These are phyloP conservation scores for Aspergillus arachidicola DNA, from an alignment of 2,329 filamentous ascomycete genomes.

Conservation along the genomic window DNA sequence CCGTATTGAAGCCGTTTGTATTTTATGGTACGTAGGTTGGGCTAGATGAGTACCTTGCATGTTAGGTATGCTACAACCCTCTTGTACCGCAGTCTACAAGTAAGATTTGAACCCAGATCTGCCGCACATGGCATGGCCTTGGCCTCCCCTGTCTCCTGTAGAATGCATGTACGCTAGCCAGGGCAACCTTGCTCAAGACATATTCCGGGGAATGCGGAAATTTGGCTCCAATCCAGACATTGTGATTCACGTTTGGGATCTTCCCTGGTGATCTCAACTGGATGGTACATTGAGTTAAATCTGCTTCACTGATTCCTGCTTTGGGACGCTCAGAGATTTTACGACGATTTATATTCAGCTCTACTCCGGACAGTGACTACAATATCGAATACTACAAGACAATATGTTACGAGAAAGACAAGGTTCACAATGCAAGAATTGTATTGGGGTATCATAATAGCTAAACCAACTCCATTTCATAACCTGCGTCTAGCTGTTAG, in stretches of 20 bases:
- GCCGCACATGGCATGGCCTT: background rate
- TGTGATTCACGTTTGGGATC: background rate
- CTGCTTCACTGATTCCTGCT: too few species aligned
- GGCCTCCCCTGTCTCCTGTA: background rate
- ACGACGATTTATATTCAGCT: background rate
- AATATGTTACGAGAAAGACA: background rate
- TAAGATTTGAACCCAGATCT: background rate
- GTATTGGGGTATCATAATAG: background rate
- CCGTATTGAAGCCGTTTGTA: background rate
- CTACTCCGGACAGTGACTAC: background rate
- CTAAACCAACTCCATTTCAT: background rate
- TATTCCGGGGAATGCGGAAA: background rate
- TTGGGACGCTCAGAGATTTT: too few species aligned
- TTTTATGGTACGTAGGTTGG: background rate
- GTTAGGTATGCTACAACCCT: background rate
- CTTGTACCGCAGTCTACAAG: background rate
- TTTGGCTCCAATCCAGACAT: background rate
- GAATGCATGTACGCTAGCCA: background rate
- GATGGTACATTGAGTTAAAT: too few species aligned
- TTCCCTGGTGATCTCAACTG: too few species aligned
- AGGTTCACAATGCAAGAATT: background rate
- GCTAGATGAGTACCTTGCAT: background rate
- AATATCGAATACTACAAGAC: background rate
- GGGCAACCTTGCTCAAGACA: background rate
- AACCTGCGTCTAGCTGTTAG: constrained; percentile 9